Conservation (phyloP, 176 grass and related monocot genomes). For the Aegilops umbellulata region DNA sequence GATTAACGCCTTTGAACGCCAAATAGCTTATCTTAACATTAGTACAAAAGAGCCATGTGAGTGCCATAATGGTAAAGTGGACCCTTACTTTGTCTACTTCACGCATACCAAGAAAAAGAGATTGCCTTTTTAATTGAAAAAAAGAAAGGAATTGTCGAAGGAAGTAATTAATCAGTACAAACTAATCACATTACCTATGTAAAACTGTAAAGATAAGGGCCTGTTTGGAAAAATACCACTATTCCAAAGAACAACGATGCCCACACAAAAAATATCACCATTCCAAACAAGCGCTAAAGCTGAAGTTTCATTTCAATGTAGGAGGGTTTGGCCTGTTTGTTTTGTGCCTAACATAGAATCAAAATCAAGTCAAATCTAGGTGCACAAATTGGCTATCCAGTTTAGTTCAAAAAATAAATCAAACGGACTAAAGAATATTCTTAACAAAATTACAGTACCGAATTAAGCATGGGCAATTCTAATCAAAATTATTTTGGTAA, state of each 20-base stretch:
- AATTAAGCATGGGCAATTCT: neutral
- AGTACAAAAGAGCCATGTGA: slow-evolving; percentile 39
- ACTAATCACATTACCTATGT: slow-evolving; percentile 22
- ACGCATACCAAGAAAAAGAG: slow-evolving; percentile 40
- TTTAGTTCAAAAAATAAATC: neutral
- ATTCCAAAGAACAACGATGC: no score
- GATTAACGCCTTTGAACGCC: slow-evolving; percentile 49
- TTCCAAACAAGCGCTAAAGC: no score
- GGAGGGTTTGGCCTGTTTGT: neutral
- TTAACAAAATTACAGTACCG: neutral
- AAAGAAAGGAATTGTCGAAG: slow-evolving; percentile 34
- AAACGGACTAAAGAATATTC: neutral
- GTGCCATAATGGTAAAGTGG: slow-evolving; percentile 53
- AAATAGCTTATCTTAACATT: slow-evolving; percentile 31
- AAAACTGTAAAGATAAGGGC: slow-evolving; percentile 12
- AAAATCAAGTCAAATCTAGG: neutral
- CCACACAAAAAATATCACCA: no score
- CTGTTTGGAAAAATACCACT: neutral
- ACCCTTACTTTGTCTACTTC: slow-evolving; percentile 28
- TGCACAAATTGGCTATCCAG: neutral
- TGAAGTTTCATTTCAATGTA: slow-evolving; percentile 11
- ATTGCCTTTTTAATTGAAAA: slow-evolving; percentile 16
- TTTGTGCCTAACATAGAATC: neutral
- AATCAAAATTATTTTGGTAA: neutral
- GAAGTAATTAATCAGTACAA: slow-evolving; percentile 34